phyloP scores from a whole-genome alignment of 495 filamentous ascomycete species.

The Friedmanniomyces simplex region DNA sequence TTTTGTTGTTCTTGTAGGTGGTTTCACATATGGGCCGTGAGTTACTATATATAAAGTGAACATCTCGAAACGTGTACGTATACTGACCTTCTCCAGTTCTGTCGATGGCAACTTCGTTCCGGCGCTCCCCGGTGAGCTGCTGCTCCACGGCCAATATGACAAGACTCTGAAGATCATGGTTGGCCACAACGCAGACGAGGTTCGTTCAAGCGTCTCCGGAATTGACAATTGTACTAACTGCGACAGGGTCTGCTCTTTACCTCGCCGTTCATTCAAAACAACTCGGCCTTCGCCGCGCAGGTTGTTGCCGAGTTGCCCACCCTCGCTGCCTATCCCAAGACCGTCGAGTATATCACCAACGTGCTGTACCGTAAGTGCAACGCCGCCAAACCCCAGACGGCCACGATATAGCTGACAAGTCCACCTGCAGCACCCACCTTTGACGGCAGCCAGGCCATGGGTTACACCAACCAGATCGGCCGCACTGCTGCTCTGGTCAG shows the following conservation, averaged over 20 bases:
- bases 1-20: neutral
- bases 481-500: conserved; percentile 29
- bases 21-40: conserved; percentile 44
- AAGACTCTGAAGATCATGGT: conserved; percentile 45
- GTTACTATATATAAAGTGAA: too few relatives aligned
- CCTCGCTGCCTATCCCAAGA: conserved; percentile 15
- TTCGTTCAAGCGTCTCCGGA: neutral
- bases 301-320: conserved; percentile 24
- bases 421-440: conserved; percentile 23
- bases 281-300: conserved; percentile 25
- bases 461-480: conserved; percentile 35
- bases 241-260: conserved; percentile 42
- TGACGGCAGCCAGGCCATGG: conserved; percentile 36
- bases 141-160: conserved; percentile 48
- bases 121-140: conserved; percentile 43
- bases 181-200: conserved; percentile 40
- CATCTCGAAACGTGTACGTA: conserved; percentile 44
- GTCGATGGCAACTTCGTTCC: conserved; percentile 53
- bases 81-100: conserved; percentile 29
- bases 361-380: conserved; percentile 30
- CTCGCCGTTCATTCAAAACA: conserved; percentile 29
- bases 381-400: neutral
- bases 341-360: conserved; percentile 30
- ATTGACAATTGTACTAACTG: neutral
- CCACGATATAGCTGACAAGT: neutral